phyloP scores from a whole-genome alignment of 2,329 filamentous ascomycete species.

The Calonectria leucothoes region DNA sequence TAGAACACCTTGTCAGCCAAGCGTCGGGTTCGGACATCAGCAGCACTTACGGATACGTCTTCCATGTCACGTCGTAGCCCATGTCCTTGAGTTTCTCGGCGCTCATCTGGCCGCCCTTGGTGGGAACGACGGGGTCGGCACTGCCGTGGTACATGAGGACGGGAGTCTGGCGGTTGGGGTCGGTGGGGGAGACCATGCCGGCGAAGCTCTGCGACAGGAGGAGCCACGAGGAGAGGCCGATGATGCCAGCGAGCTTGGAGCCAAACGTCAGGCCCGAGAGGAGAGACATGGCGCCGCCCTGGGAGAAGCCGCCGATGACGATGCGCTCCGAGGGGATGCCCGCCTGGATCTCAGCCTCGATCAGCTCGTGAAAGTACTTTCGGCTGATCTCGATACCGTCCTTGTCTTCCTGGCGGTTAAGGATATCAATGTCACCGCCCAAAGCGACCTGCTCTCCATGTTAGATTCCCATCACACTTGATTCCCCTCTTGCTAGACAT shows the following conservation, averaged over 20 bases:
- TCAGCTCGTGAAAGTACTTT: slow-evolving; percentile 81
- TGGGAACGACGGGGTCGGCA: slow-evolving; percentile 77
- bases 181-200: slow-evolving; percentile 50
- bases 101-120: slow-evolving; percentile 75
- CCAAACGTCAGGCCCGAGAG: slow-evolving; percentile 80
- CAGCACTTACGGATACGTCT: slow-evolving; percentile 75
- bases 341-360: slow-evolving; percentile 82
- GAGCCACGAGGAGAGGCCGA: slow-evolving; percentile 86
- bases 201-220: slow-evolving; percentile 67
- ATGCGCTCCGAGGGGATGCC: slow-evolving; percentile 88
- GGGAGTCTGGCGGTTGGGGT: slow-evolving; percentile 75
- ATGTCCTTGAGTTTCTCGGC: slow-evolving; percentile 73
- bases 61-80: slow-evolving; percentile 81
- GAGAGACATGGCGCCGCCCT: slow-evolving; percentile 89
- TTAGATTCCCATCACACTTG: background rate
- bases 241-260: slow-evolving; percentile 85
- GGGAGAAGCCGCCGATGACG: slow-evolving; percentile 85
- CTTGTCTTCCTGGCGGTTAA: slow-evolving; percentile 68
- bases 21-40: background rate
- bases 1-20: slow-evolving; percentile 23
- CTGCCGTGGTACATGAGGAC: slow-evolving; percentile 93
- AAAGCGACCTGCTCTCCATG: slow-evolving; percentile 44
- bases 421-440: slow-evolving; percentile 46
- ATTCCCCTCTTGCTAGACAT: background rate
- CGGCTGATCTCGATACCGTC: slow-evolving; percentile 78